Evolutionary conservation across 331 rosid species (phyloP), one percentile per base, ranked within the genome.

Genomic region (Acacia pycnantha): DNA sequence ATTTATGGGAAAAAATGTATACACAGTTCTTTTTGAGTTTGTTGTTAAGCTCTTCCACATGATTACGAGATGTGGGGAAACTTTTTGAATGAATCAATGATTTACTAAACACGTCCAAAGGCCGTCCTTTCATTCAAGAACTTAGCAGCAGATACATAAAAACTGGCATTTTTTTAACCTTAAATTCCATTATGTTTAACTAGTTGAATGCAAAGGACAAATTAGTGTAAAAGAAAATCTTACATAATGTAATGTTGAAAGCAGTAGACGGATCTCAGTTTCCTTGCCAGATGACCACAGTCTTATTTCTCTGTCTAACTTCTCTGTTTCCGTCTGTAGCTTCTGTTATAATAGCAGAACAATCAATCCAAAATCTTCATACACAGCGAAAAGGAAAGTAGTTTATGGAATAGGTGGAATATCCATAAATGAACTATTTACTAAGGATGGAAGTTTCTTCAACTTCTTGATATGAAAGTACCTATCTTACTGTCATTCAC

Each of bases 211-310:
- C 51, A 12, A 41, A 19, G 26, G 6, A 15, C 21, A 48, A 29
- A 18, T 50, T 33, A 73, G 33, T 48, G 40, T 65, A 18, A 77
- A 67, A 81, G 41, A 81, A 79, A 61, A 67, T 74, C 87, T 84
- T 83, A 95, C 99, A 70, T 89, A 88, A 80, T 95, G 94, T 26
- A 95, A 89, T 2, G 96, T 89, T 19, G 98, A 92, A 86, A 95
- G 94, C 46, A 93, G 92, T 83, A 90, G 72, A 76, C 93, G 88
- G 75, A 95, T 93, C 85, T 93, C 88, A 72, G 91, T 82, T 85
- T 93, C 97, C 77, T 91, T 93, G 81, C 97, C 94, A 46, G 88
- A 87, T 61, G 99, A 93, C 99, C 99, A 95, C 85, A 92, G 54
- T 87, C 86, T 86, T 84, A 95, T 62, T 68, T 89, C 92, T 83